Percentiles rank a stretch among this genome's conserved stretches.
Evolutionary conservation across 306 rosid species (phyloP).

Genomic region (Spatholobus suberectus): DNA sequence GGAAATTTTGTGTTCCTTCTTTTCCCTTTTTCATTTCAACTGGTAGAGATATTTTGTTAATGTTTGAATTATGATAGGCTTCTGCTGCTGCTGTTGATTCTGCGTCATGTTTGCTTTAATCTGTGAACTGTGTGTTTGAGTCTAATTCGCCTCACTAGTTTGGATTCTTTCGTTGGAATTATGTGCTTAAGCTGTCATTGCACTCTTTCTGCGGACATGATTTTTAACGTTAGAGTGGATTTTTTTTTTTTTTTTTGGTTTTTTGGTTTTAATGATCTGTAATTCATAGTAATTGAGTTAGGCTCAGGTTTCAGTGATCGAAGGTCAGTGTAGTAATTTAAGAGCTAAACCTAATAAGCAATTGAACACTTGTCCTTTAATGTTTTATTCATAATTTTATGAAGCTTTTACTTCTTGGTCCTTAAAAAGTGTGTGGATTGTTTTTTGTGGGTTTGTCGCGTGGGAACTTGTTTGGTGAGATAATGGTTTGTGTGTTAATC

Average conservation of each 20-base stretch:
- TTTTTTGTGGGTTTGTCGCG: not conserved
- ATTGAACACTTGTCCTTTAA: not conserved
- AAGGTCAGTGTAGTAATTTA: not conserved
- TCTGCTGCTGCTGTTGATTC: not conserved
- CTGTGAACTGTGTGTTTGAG: slow-evolving; percentile 11
- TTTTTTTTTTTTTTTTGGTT: too few relatives aligned
- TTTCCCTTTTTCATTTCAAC: not conserved
- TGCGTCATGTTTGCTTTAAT: not conserved
- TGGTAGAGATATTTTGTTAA: not conserved
- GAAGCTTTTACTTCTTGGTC: not conserved
- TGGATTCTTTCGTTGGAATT: not conserved
- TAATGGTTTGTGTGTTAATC: not conserved
- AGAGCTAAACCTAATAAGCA: not conserved
- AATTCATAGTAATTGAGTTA: not conserved
- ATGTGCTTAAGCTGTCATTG: not conserved
- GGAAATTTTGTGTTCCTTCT: not conserved
- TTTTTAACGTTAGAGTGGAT: not conserved
- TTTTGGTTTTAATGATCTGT: not conserved
- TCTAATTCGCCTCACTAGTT: not conserved
- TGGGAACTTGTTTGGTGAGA: not conserved
- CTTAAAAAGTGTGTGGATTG: not conserved
- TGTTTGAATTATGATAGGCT: not conserved
- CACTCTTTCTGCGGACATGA: not conserved
- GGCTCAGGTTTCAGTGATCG: not conserved
- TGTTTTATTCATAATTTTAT: not conserved